phyloP scores from a whole-genome alignment of 768 basidiomycete genomes.

The Favolaschia claudopus region DNA sequence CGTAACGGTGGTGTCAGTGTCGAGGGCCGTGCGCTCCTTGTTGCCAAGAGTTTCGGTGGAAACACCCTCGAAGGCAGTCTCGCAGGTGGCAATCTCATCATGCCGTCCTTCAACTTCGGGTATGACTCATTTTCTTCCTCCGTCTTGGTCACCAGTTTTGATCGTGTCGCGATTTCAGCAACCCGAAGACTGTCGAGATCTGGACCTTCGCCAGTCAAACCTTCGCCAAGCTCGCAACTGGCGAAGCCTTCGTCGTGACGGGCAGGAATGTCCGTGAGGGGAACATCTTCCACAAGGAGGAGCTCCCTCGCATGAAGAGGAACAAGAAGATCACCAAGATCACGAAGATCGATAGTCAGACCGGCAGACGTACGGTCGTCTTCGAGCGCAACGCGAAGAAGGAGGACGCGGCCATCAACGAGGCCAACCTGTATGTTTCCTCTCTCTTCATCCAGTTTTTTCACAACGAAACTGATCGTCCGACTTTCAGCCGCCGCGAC shows the following conservation, averaged over 20 bases:
- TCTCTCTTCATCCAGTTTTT: background rate
- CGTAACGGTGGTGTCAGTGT: no score
- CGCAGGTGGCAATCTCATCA: no score
- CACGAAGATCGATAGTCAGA: conserved; percentile 9
- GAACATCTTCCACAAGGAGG: conserved; percentile 10
- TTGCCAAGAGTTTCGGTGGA: no score
- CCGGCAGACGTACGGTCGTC: conserved; percentile 1
- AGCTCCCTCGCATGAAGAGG: conserved; percentile 3
- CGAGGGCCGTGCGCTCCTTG: no score
- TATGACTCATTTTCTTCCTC: background rate
- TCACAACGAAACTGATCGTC: background rate
- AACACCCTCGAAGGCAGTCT: no score
- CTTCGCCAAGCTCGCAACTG: background rate
- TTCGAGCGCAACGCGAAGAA: background rate
- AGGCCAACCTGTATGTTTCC: conserved; percentile 6
- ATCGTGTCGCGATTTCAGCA: background rate
- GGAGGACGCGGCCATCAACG: conserved; percentile 4
- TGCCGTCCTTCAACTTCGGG: conserved; percentile 7
- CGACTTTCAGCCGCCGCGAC: conserved; percentile 5
- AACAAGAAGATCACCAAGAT: conserved; percentile 3
- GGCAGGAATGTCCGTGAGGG: background rate
- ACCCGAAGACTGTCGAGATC: conserved; percentile 6
- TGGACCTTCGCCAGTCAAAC: conserved; percentile 7
- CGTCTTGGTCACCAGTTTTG: conserved; percentile 7
- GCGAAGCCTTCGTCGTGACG: conserved; percentile 4